Base-by-base conservation (phyloP, 2,329 filamentous ascomycete species). In the Lachnum nothofagi region DNA sequence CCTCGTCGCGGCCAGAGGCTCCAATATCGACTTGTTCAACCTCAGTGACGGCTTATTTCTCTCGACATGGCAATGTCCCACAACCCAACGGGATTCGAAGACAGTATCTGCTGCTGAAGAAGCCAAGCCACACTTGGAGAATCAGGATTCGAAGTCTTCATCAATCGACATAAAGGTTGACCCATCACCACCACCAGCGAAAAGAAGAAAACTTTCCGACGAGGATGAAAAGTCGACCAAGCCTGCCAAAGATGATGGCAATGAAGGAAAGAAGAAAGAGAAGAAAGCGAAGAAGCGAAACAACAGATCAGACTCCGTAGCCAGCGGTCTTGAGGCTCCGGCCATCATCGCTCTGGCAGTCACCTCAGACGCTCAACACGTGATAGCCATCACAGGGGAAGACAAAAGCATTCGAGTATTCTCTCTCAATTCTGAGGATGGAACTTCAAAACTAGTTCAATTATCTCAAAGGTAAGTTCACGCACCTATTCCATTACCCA, bases 361-460 rank as follows among this genome's bases (percentile, higher is more conserved):
- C 23, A 85, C 88, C 0, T 66, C 72, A 12, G 75, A 86, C 56
- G 80, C 83, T 12, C 74, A 78, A 35, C 74, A 95, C 68, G 66
- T 94, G 17, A 72, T 95, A 35, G 86, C 82, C 19, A 80, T 94
- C 24, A 95, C 90, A 7, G 84, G 80, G n/a, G 88, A 95, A 62
- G 93, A 97, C 72, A 98, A 98, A 72, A 82, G 79, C 42, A 76
- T 98, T 34, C 87, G 88, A 66, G 88, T 96, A 0, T 88, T 97
- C 64, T 74, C 81, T 57, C 74, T 91, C 51, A 70, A 75, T 2
- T 68, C 77, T 44, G 86, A 83, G 1, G 69, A 46, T 44, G 55
- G 55, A 22, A 37, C 43, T 1, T 22, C 49, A 2, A 14, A 68
- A 3, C 68, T 96, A 23, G 72, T 73, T 24, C 76, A 88, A 62